Conservation (phyloP, 2,329 filamentous ascomycete species). For the Aspergillus sp. region DNA sequence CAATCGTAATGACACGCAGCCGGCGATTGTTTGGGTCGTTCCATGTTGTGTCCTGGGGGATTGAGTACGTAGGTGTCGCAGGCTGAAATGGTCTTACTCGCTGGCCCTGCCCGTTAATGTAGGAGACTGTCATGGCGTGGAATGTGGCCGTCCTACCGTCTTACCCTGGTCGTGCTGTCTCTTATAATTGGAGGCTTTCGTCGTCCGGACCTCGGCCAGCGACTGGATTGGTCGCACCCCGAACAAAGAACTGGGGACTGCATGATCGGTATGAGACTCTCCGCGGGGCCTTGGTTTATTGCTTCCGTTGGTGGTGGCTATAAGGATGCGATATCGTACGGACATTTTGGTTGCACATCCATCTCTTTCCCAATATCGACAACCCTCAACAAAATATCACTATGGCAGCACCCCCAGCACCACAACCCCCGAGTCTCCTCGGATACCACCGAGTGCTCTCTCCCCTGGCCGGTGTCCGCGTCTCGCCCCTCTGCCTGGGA, state of each 20-base stretch:
- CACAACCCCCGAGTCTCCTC: conserved; percentile 59
- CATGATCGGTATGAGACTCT: too few species aligned
- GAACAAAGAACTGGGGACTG: neutral
- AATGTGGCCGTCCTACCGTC: neutral
- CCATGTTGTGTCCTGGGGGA: conserved; percentile 1
- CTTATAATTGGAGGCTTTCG: neutral
- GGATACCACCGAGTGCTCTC: conserved; percentile 65
- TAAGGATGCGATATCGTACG: neutral
- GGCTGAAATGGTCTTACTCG: neutral
- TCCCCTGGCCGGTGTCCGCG: conserved; percentile 62
- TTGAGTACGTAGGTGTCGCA: neutral
- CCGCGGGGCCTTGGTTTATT: too few species aligned
- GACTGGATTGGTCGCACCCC: neutral
- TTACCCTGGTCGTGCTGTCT: neutral
- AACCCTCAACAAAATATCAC: neutral
- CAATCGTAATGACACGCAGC: conserved; percentile 1
- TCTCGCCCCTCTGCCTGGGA: conserved; percentile 56
- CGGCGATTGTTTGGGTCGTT: conserved; percentile 1
- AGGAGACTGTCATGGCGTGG: neutral
- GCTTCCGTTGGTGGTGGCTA: neutral
- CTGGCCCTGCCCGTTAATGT: neutral
- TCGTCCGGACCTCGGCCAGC: neutral
- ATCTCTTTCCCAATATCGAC: neutral
- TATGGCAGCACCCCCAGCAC: conserved; percentile 33
- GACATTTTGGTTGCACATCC: neutral